Base-by-base conservation (phyloP, 495 filamentous ascomycete genomes). In the Lentithecium fluviatile region DNA sequence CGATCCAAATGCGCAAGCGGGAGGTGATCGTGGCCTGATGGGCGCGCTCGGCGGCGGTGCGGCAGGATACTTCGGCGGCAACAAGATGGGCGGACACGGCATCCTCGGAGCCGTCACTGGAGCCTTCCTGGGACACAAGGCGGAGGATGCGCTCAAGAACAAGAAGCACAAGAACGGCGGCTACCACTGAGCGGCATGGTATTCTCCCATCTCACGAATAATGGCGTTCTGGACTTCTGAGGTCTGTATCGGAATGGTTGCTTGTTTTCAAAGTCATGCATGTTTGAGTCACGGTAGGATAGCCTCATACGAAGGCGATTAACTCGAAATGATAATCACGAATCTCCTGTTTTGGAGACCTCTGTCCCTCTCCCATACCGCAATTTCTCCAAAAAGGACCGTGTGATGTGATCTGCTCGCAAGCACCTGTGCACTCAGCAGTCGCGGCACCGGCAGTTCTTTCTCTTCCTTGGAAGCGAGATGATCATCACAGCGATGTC, bases 141-240 rank as follows among this genome's bases (percentile, higher is more conserved):
- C 73, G 13, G 72, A 76, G 55, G 73, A 76, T 53, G 67, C 67
- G 45, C 63, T 58, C 52, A 76, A 76, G 72, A 47, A 68, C 15
- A 58, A 62, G 43, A 68, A 68, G 52, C 64, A 60, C 19, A 49
- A 51, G 13, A 56, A 55, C 12, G 59, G 59, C 7, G 60, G 60
- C 13, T 63, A 63, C 25, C 34, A 65, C 21, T 65, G 55, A 60
- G 15, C 40, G 26, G 37, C 13, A 8, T 40, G 5, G 2, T 4
- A n/a, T 29, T 17, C 26, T 5, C 13, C 2, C 37, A 3, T 13
- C 20, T 13, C n/a, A 24, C 29, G 15, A n/a, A 20, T 38, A 7
- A 38, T 34, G 55, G 55, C 55, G 55, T 58, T 58, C 43, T 26
- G 43, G 55, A 15, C 6, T 6, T 20, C 23, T 49, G 2, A 13